Evolutionary conservation across 2,329 filamentous ascomycete species (phyloP), one percentile per base, ranked within the genome.

Genomic region (Pestalotiopsis sp.): DNA sequence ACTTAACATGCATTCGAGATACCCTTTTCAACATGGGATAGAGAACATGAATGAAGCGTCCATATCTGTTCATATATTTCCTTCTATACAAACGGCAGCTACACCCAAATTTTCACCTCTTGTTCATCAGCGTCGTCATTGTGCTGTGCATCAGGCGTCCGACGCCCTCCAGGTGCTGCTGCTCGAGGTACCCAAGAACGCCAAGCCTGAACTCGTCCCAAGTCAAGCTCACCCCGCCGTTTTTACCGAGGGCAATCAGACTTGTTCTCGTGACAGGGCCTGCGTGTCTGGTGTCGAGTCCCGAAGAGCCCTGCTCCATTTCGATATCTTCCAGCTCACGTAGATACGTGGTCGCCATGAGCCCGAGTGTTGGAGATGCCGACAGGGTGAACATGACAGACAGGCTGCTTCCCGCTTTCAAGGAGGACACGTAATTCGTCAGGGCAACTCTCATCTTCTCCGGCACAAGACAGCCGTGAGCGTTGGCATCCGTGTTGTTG

Each of bases 191-290:
- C 64, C 85, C 84, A 68, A 97, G 80, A 70, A 95, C 90, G n/a
- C 89, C 87, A 5, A 93, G 83, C 69, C 92, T 86, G 78, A 94
- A 97, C 64, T 92, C 89, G 73, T 91, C 89, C 91, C 92, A 97
- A 14, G 83, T 84, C 52, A 95, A 76, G 65, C 80, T 83, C 31
- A 94, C 77, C 0, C 93, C 93, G 1, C 92, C 92, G 17, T 88
- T 85, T 45, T 84, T 86, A 27, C 85, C 87, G 61, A 96, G 80
- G n/a, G 84, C 82, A 38, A 82, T 83, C 73, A 97, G 80, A 65
- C 89, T 91, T 36, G 83, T 84, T 75, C 91, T 90, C 23, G 90
- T 93, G 9, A 94, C 90, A 0, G 93, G 93, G 0, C 90, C 90
- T 2, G 87, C 86, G 74, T 92, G 90, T 27, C 89, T 83, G 23